Evolutionary conservation across 495 filamentous ascomycete species (phyloP), one percentile per base, ranked within the genome.

Genomic region (Ramalina peruviana): DNA sequence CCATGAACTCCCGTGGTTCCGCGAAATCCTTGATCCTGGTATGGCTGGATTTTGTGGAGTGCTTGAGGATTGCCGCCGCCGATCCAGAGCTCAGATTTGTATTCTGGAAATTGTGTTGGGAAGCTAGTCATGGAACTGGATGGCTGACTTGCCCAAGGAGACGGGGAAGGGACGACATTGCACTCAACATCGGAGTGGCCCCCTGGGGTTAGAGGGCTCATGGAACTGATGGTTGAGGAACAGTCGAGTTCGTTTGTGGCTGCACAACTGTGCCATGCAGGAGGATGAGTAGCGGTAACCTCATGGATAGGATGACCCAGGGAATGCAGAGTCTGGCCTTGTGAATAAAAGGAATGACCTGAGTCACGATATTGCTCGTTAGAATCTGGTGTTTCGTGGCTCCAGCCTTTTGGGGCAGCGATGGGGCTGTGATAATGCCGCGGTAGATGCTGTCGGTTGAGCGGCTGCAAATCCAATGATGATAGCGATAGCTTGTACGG

Each of bases 341-440:
- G n/a, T 48, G 17, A 15, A 20, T 16, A 48, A 17, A 10, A 37
- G 9, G 45, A 37, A 12, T 20, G 27, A 36, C 17, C n/a, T 48
- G 45, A 48, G n/a, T 27, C 25, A 48, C 26, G n/a, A 27, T n/a
- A 27, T 4, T 48, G 45, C 37, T 36, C 45, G 21, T 27, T 37
- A 2, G 45, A 16, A 16, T 16, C 23, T 17, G 25, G 33, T 10
- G 37, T 36, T 20, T 48, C 19, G 33, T n/a, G n/a, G n/a, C 15
- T 36, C 45, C 45, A 48, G 45, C 26, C 45, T 26, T n/a, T 48
- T 17, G 45, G 45, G 37, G 26, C 45, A 48, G 33, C 6, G 25
- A 48, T 21, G 45, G 45, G 45, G 45, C 45, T 48, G 45, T 48
- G 45, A 26, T 21, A 45, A 17, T 27, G 45, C 9, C 33, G 26